phyloP scores from a whole-genome alignment of 306 rosid genomes.

The Crataegus laevigata region DNA sequence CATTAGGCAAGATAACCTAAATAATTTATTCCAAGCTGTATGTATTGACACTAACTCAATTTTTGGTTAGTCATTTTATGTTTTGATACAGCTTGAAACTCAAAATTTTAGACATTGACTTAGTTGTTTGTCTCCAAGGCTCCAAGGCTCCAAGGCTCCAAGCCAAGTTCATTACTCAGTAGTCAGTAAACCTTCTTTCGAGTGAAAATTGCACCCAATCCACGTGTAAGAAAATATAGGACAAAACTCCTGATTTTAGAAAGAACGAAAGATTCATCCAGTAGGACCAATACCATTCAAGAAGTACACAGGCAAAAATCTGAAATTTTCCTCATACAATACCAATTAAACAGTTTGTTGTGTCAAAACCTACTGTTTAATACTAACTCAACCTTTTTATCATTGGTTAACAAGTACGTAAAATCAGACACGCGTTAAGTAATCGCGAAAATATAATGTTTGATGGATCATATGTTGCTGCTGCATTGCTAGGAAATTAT shows the following conservation, averaged over 20 bases:
- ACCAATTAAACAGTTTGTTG: not conserved
- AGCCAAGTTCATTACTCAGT: not conserved
- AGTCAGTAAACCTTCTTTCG: not conserved
- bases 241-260: not conserved
- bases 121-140: not conserved
- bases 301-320: not conserved
- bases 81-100: no score
- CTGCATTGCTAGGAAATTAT: no score
- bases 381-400: not conserved
- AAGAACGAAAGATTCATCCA: not conserved
- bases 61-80: no score
- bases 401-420: no score
- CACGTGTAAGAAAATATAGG: not conserved
- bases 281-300: not conserved
- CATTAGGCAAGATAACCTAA: not conserved
- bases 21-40: no score
- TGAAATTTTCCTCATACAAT: not conserved
- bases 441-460: no score
- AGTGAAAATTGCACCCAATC: not conserved
- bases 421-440: no score
- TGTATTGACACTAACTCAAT: no score
- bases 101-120: not conserved
- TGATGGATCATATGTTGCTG: no score
- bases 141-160: no score
- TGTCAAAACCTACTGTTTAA: not conserved